Conservation (phyloP, 2,329 filamentous ascomycete genomes). For the Huntiella moniliformis region DNA sequence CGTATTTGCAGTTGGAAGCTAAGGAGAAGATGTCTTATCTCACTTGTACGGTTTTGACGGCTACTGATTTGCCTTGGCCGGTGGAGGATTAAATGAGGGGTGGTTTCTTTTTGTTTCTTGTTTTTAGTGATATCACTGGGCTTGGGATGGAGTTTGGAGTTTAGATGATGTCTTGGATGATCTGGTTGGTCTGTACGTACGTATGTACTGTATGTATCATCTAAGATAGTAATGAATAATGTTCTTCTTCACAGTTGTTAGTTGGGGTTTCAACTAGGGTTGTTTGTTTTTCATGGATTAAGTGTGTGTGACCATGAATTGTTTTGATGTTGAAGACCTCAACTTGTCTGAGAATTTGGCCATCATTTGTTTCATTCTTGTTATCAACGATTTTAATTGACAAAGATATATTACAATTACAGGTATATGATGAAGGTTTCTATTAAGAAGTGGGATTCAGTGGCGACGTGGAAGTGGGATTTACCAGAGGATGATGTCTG, state of each 20-base stretch:
- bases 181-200: background rate
- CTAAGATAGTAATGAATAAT: background rate
- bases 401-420: background rate
- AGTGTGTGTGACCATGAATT: too few relatives aligned
- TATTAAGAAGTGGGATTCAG: constrained; percentile 80
- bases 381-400: background rate
- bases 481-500: constrained; percentile 95
- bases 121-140: constrained; percentile 5
- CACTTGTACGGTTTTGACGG: constrained; percentile 30
- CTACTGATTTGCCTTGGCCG: constrained; percentile 32
- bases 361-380: background rate
- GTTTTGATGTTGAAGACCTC: too few relatives aligned
- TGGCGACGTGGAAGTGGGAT: constrained; percentile 96
- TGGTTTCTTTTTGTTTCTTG: constrained; percentile 11
- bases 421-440: constrained; percentile 67
- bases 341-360: background rate
- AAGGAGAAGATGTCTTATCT: constrained; percentile 29
- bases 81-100: constrained; percentile 16
- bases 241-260: background rate
- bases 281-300: background rate
- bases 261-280: background rate
- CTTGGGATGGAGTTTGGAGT: background rate
- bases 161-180: background rate
- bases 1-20: constrained; percentile 64
- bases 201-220: background rate